phyloP scores from a whole-genome alignment of 192 early-diverging fungal species.

The Funneliformis geosporum region DNA sequence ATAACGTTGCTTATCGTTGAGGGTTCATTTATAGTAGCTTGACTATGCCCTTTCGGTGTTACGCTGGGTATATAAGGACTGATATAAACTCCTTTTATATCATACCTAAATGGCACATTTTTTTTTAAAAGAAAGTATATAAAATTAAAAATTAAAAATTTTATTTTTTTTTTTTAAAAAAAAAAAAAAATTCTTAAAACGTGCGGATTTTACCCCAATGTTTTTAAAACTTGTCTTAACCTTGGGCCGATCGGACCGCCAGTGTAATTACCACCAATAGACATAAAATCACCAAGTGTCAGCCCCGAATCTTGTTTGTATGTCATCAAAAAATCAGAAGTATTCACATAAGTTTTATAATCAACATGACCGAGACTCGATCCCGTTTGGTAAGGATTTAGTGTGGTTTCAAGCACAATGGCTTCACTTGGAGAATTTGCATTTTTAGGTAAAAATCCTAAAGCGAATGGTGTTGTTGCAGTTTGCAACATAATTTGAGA shows the following conservation, averaged over 20 bases:
- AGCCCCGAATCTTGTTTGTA: conserved; percentile 40
- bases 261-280: neutral
- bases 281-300: conserved; percentile 22
- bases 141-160: too few species aligned
- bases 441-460: neutral
- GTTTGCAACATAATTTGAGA: neutral
- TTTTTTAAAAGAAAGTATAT: too few species aligned
- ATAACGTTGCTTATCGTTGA: too few species aligned
- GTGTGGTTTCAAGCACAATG: conserved; percentile 37
- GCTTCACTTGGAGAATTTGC: neutral
- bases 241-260: conserved; percentile 42
- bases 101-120: neutral
- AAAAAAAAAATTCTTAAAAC: too few species aligned
- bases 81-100: neutral
- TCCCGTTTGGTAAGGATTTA: conserved; percentile 37
- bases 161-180: too few species aligned
- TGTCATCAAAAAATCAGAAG: conserved; percentile 42
- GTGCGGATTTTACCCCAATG: conserved; percentile 31
- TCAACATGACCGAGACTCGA: conserved; percentile 45
- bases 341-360: conserved; percentile 25
- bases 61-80: neutral
- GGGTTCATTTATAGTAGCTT: too few species aligned
- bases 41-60: neutral
- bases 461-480: neutral
- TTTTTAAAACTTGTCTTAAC: conserved; percentile 23